Evolutionary conservation across 2,329 filamentous ascomycete genomes (phyloP).

Genomic region (Huntiella bhutanensis): DNA sequence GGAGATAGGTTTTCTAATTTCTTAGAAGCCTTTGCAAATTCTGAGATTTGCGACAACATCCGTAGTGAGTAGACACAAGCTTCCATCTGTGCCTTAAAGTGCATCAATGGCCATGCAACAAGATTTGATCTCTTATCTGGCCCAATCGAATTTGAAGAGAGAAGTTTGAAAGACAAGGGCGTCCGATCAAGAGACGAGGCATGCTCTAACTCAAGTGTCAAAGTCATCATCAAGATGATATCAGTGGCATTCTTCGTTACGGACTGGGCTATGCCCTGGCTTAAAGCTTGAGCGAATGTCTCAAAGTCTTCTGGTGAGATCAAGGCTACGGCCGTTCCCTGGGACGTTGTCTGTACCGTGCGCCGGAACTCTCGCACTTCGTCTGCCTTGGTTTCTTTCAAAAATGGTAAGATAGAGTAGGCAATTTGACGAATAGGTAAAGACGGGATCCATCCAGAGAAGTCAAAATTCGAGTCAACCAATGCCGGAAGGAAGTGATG

Average conservation of each 20-base stretch:
- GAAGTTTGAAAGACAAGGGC: slow-evolving; percentile 9
- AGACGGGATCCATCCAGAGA: slow-evolving; percentile 34
- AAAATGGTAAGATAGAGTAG: slow-evolving; percentile 28
- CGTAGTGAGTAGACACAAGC: slow-evolving; percentile 23
- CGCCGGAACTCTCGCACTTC: slow-evolving; percentile 20
- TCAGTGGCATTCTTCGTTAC: neutral
- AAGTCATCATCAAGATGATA: slow-evolving; percentile 5
- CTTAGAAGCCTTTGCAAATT: neutral
- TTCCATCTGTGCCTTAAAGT: slow-evolving; percentile 43
- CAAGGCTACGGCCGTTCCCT: slow-evolving; percentile 12
- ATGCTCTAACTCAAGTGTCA: slow-evolving; percentile 11
- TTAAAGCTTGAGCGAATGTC: neutral
- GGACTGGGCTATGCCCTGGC: neutral
- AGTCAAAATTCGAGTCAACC: slow-evolving; percentile 26
- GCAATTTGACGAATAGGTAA: slow-evolving; percentile 29
- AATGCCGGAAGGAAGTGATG: slow-evolving; percentile 47
- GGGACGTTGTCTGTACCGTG: slow-evolving; percentile 13
- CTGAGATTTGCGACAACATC: slow-evolving; percentile 23
- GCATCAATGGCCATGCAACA: slow-evolving; percentile 36
- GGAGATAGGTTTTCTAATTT: neutral
- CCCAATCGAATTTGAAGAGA: slow-evolving; percentile 1
- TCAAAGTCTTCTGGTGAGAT: slow-evolving; percentile 16
- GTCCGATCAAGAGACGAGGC: slow-evolving; percentile 16
- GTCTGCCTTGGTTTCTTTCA: slow-evolving; percentile 10
- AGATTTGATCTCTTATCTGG: slow-evolving; percentile 15